Evolutionary conservation across 805 yeast genomes (phyloP), one percentile per base, ranked within the genome.

Genomic region (Yarrowia sp.): DNA sequence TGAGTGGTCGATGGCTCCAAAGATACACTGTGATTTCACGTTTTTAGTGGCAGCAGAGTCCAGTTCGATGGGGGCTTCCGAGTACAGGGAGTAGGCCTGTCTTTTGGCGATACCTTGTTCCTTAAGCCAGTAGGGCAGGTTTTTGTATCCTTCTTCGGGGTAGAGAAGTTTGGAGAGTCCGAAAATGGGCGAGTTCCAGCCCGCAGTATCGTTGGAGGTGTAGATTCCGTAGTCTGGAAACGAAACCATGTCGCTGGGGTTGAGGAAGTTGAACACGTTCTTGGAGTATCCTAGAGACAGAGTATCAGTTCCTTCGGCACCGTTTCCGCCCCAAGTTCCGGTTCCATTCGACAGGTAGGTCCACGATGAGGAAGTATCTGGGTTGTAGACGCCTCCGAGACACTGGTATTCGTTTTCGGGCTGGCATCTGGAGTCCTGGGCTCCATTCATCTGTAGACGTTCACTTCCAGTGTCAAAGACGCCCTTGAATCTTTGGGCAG

Each of bases 371-470:
- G 61, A 54, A n/a, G n/a, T n/a, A 35, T 17, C 21, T 11, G 30
- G 61, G 35, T 26, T 28, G 46, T 36, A 54, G 46, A 54, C 61
- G n/a, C 61, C 61, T 17, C 61, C 61, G 4, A 36, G 61, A 28
- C 61, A 54, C 26, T 36, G 46, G 26, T 54, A 54, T 17, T 54
- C 61, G 46, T 24, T 54, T 14, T 54, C 46, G 17, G 44, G 26
- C 11, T 36, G 46, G 46, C 61, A 54, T 38, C 61, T 32, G n/a
- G 61, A 54, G 46, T 54, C 61, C 3, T 4, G 24, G 2, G 46
- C 61, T 24, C 61, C 61, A 35, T 54, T 54, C 61, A 54, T 54
- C 14, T 54, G 61, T 33, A 54, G 46, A 14, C 61, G 44, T n/a
- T 54, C 46, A 12, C 46, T 36, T 8, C 61, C 61, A 12, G 61